Evolutionary conservation across 352 stramenopile species (phyloP).

Genomic region (Globisporangium orthogonon): DNA sequence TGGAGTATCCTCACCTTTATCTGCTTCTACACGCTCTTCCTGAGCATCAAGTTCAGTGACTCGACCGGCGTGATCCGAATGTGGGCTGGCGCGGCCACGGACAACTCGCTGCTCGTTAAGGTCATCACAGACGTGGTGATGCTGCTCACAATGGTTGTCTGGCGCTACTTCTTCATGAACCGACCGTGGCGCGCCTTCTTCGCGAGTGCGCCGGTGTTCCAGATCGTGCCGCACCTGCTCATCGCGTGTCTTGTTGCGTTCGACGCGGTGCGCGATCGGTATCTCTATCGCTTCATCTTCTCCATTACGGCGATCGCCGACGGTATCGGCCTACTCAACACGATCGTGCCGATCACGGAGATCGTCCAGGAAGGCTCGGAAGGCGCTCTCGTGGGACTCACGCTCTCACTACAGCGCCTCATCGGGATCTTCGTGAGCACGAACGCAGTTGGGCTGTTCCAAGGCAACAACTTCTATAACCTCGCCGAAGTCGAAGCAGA

Average conservation of each 20-base stretch:
- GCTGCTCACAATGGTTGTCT: constrained; percentile 23
- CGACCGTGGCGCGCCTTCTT: constrained; percentile 26
- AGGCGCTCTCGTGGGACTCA: constrained; percentile 17
- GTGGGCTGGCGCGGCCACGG: constrained; percentile 16
- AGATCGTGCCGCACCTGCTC: constrained; percentile 21
- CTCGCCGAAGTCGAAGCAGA: constrained; percentile 12
- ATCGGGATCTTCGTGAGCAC: constrained; percentile 27
- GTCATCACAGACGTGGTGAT: constrained; percentile 21
- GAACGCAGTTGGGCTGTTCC: constrained; percentile 20
- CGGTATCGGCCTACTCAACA: constrained; percentile 22
- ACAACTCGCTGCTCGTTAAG: constrained; percentile 29
- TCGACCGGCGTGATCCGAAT: constrained; percentile 9
- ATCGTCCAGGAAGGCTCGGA: constrained; percentile 26
- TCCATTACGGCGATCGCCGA: constrained; percentile 22
- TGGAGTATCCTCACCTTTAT: constrained; percentile 35
- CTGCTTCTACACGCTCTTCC: constrained; percentile 24
- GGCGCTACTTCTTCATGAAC: constrained; percentile 34
- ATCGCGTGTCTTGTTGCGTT: constrained; percentile 14
- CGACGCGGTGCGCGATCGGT: constrained; percentile 17
- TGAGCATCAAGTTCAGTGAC: constrained; percentile 24
- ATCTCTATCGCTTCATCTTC: constrained; percentile 13
- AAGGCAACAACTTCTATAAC: constrained; percentile 20
- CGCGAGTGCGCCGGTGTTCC: constrained; percentile 20
- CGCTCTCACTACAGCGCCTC: constrained; percentile 20
- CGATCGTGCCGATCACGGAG: constrained; percentile 25